Evolutionary conservation across 495 filamentous ascomycete genomes (phyloP).

Genomic region (Aspergillus diversus): DNA sequence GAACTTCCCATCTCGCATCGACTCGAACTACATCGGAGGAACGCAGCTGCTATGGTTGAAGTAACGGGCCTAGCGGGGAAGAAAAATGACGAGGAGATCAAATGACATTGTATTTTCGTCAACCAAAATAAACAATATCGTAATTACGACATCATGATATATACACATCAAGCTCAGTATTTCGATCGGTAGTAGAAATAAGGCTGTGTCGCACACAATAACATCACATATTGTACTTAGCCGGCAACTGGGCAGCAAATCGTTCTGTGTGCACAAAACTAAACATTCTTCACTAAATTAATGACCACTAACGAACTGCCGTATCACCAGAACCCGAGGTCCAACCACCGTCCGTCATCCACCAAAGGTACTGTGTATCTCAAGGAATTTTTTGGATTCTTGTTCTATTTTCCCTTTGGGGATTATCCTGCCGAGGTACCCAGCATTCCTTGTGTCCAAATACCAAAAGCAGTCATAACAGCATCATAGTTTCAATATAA

Average conservation of each 20-base stretch:
- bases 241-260: no score
- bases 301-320: not conserved
- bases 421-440: no score
- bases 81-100: slow-evolving; percentile 15
- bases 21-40: slow-evolving; percentile 29
- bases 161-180: not conserved
- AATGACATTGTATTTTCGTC: slow-evolving; percentile 21
- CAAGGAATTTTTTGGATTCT: no score
- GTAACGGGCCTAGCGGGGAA: slow-evolving; percentile 7
- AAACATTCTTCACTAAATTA: not conserved
- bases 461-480: no score
- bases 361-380: not conserved
- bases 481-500: no score
- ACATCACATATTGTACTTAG: no score
- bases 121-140: slow-evolving; percentile 19
- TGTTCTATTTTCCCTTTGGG: no score
- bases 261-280: no score
- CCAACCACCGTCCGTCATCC: not conserved
- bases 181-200: not conserved
- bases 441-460: no score
- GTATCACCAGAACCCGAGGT: not conserved
- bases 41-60: slow-evolving; percentile 24
- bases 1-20: slow-evolving; percentile 18
- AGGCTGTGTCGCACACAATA: not conserved
- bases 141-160: slow-evolving; percentile 22